phyloP scores from a whole-genome alignment of 805 yeast species.

The Hemisphaericaspora nanyangensis region DNA sequence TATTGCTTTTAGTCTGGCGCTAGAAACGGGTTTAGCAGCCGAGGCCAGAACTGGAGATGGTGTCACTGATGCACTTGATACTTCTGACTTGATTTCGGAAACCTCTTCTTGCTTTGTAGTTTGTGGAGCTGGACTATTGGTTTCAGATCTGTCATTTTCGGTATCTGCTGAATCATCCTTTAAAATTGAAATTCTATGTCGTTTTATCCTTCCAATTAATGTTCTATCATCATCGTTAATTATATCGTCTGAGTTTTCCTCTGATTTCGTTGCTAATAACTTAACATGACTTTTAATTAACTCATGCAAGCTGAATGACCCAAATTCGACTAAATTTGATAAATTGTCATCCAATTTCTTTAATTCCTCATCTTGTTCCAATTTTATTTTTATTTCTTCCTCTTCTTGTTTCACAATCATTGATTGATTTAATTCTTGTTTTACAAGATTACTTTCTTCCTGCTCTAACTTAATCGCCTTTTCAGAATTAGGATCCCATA shows the following conservation, averaged over 20 bases:
- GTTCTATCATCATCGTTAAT: conserved; percentile 16
- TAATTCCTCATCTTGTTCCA: conserved; percentile 42
- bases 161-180: conserved; percentile 10
- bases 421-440: conserved; percentile 12
- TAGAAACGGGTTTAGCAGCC: conserved; percentile 34
- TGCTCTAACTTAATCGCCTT: conserved; percentile 24
- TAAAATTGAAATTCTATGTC: conserved; percentile 35
- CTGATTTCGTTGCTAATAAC: conserved; percentile 63
- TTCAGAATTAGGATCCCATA: conserved; percentile 78
- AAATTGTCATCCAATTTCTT: conserved; percentile 38
- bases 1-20: conserved; percentile 87
- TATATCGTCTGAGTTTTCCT: conserved; percentile 16
- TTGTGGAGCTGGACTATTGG: conserved; percentile 3
- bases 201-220: conserved; percentile 45
- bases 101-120: conserved; percentile 8
- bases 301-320: conserved; percentile 47
- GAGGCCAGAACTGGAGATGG: conserved; percentile 12
- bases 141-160: not conserved
- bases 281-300: conserved; percentile 49
- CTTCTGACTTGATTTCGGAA: conserved; percentile 12
- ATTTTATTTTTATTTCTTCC: conserved; percentile 21
- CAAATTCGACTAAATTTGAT: conserved; percentile 43
- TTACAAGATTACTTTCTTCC: conserved; percentile 6
- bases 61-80: conserved; percentile 11
- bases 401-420: conserved; percentile 7